A percentile compares a stretch with the other conserved stretches of the same genome.
Conservation (phyloP, 805 yeast genomes). For the Lipomyces chichibuensis region DNA sequence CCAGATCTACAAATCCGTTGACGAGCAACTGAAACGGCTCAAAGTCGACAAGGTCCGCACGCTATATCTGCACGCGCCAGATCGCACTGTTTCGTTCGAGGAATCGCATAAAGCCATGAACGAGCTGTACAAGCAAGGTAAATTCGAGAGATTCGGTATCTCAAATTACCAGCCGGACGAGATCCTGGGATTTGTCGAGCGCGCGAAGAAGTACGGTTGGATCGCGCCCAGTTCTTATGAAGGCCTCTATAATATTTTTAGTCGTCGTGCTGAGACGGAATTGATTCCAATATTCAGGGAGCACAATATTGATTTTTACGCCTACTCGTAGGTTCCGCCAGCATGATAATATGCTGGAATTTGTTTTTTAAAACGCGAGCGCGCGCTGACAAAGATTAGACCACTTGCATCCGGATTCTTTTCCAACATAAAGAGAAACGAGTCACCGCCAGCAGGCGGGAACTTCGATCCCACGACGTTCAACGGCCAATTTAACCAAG, state of each 20-base stretch:
- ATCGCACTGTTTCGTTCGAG: constrained; percentile 37
- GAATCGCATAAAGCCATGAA: constrained; percentile 37
- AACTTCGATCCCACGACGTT: constrained; percentile 26
- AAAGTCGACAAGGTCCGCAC: constrained; percentile 23
- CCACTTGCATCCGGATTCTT: constrained; percentile 31
- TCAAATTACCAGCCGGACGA: constrained; percentile 38
- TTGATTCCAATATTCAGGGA: constrained; percentile 38
- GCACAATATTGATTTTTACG: constrained; percentile 37
- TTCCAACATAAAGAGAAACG: constrained; percentile 27
- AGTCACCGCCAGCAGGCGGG: constrained; percentile 21
- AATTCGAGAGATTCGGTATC: constrained; percentile 39
- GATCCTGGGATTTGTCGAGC: constrained; percentile 30
- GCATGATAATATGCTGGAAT: not conserved
- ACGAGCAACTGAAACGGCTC: constrained; percentile 15
- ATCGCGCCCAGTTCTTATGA: constrained; percentile 37
- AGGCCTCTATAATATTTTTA: constrained; percentile 40
- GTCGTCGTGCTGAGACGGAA: constrained; percentile 36
- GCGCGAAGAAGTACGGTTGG: constrained; percentile 20
- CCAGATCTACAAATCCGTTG: constrained; percentile 14
- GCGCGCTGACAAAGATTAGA: not conserved
- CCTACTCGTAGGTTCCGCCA: constrained; percentile 33
- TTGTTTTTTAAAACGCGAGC: too few relatives aligned
- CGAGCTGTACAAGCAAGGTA: constrained; percentile 38
- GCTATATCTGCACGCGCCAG: constrained; percentile 36
- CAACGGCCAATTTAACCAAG: constrained; percentile 16